Evolutionary conservation across 768 basidiomycete genomes (phyloP).

Genomic region (Leccinum disarticulatum): DNA sequence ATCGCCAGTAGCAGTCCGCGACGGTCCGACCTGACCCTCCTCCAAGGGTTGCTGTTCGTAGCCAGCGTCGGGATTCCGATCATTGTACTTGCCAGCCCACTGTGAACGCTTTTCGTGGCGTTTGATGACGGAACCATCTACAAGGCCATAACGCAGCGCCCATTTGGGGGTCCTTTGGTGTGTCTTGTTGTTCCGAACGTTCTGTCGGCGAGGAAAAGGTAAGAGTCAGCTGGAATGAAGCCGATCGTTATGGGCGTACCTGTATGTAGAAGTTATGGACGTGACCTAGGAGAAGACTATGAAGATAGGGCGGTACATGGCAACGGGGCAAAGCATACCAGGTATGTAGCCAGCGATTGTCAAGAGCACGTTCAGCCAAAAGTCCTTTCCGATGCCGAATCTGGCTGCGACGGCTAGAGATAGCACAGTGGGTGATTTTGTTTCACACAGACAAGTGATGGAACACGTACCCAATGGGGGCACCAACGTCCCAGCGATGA

Average conservation of each 20-base stretch:
- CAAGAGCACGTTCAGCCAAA: slow-evolving; percentile 85
- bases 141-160: slow-evolving; percentile 87
- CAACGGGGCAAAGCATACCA: slow-evolving; percentile 41
- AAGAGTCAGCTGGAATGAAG: background rate
- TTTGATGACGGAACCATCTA: slow-evolving; percentile 74
- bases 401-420: slow-evolving; percentile 83
- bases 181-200: slow-evolving; percentile 94
- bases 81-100: slow-evolving; percentile 87
- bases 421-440: slow-evolving; percentile 2
- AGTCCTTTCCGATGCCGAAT: slow-evolving; percentile 89
- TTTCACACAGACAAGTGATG: background rate
- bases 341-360: slow-evolving; percentile 93
- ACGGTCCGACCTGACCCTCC: slow-evolving; percentile 66
- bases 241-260: slow-evolving; percentile 37
- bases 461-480: slow-evolving; percentile 77
- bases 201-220: slow-evolving; percentile 45
- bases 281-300: slow-evolving; percentile 54
- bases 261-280: slow-evolving; percentile 93
- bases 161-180: slow-evolving; percentile 93
- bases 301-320: background rate
- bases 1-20: slow-evolving; percentile 8
- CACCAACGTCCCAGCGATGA: slow-evolving; percentile 86
- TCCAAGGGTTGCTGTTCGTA: slow-evolving; percentile 71
- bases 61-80: slow-evolving; percentile 68
- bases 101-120: slow-evolving; percentile 80